These are phyloP conservation scores for Rhynchospora breviuscula DNA, from an alignment of 176 grass and related monocot genomes.

Conservation along the genomic window DNA sequence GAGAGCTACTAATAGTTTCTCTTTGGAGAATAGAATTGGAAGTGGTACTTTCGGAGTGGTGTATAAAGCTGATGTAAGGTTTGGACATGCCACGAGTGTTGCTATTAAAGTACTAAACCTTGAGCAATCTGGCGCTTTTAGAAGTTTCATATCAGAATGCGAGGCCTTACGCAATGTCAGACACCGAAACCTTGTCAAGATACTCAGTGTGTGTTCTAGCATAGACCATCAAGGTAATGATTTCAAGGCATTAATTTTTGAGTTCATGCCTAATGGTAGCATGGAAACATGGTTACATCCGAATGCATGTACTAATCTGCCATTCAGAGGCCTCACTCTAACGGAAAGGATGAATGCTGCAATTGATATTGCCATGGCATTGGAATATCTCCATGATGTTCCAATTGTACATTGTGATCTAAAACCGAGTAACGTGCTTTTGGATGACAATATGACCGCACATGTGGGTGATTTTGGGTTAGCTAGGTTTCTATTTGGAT, in stretches of 20 bases:
- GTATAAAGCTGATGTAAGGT: conserved; percentile 36
- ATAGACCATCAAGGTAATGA: conserved; percentile 36
- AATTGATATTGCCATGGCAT: conserved; percentile 33
- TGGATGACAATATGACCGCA: conserved; percentile 33
- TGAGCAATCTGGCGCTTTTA: conserved; percentile 32
- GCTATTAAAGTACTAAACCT: conserved; percentile 55
- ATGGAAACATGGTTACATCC: conserved; percentile 38
- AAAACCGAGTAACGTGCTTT: conserved; percentile 45
- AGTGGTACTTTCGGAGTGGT: conserved; percentile 35
- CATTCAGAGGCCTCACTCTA: conserved; percentile 1
- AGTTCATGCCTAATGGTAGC: conserved; percentile 38
- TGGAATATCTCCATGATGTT: conserved; percentile 42
- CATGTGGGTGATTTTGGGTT: conserved; percentile 45
- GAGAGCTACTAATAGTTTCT: conserved; percentile 45
- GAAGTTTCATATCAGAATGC: conserved; percentile 59
- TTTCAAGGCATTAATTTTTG: conserved; percentile 49
- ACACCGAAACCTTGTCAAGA: conserved; percentile 49
- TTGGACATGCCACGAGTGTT: conserved; percentile 20
- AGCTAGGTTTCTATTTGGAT: conserved; percentile 28
- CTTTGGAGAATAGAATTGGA: conserved; percentile 37
- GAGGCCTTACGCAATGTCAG: conserved; percentile 36
- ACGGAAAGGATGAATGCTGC: conserved; percentile 36
- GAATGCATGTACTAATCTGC: neutral
- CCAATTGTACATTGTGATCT: conserved; percentile 49
- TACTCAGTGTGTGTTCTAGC: conserved; percentile 44